phyloP scores from a whole-genome alignment of 1,284 basidiomycete species.

The Puccinia hordei region DNA sequence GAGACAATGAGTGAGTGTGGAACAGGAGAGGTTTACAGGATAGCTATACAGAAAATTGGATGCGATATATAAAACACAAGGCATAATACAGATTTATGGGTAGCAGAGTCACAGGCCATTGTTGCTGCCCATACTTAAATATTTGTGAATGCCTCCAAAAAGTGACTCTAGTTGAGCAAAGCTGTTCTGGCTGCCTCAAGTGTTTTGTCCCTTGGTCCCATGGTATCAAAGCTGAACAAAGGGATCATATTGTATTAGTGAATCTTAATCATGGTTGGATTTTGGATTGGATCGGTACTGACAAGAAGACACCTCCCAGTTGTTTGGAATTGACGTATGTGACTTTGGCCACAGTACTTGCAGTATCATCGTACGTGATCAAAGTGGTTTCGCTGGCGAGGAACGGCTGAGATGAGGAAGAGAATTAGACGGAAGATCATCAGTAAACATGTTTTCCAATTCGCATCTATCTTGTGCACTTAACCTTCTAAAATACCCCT shows the following conservation, averaged over 20 bases:
- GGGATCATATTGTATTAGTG: not conserved
- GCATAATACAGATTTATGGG: too few relatives aligned
- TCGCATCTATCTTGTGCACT: not conserved
- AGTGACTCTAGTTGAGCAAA: slow-evolving; percentile 10
- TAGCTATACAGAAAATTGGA: too few relatives aligned
- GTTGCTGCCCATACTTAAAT: too few relatives aligned
- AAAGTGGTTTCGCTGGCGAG: slow-evolving; percentile 42
- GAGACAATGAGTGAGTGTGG: too few relatives aligned
- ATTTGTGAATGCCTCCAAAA: too few relatives aligned
- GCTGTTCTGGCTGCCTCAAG: slow-evolving; percentile 14
- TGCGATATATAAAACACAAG: too few relatives aligned
- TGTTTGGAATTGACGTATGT: slow-evolving; percentile 11
- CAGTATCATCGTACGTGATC: slow-evolving; percentile 37
- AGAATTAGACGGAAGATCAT: not conserved
- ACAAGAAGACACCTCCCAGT: slow-evolving; percentile 43
- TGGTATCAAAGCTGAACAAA: slow-evolving; percentile 19
- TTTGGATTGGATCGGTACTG: not conserved
- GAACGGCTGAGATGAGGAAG: slow-evolving; percentile 32
- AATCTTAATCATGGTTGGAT: not conserved
- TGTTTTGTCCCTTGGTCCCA: slow-evolving; percentile 29
- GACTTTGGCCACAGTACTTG: slow-evolving; percentile 35
- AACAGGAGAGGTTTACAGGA: too few relatives aligned
- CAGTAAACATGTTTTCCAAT: not conserved
- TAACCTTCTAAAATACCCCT: too few relatives aligned
- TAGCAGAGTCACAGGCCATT: too few relatives aligned